Evolutionary conservation across 192 early-diverging fungal genomes (phyloP).

Genomic region (Cetraspora pellucida): DNA sequence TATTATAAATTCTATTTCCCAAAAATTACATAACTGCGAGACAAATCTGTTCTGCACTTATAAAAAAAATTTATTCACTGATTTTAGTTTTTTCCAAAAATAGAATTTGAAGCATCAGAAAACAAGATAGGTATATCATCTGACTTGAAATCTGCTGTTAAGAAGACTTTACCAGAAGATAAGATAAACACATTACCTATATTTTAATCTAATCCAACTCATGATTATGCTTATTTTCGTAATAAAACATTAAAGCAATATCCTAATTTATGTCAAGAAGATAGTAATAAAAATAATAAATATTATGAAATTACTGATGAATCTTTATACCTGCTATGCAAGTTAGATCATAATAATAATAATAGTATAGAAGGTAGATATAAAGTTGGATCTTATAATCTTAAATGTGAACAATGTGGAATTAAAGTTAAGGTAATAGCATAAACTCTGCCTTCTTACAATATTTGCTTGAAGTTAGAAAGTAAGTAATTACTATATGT

Average conservation of each 20-base stretch:
- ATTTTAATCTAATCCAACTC: neutral
- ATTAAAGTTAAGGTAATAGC: neutral
- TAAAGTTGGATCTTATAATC: constrained; percentile 11
- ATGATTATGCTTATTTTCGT: neutral
- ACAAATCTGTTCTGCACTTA: neutral
- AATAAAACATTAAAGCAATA: neutral
- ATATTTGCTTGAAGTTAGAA: too few relatives aligned
- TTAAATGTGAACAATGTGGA: constrained; percentile 11
- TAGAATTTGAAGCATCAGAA: too few relatives aligned
- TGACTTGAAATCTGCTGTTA: too few relatives aligned
- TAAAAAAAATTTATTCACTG: neutral
- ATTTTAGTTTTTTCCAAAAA: neutral
- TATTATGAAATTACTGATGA: constrained; percentile 1
- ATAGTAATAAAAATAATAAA: neutral
- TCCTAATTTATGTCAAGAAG: neutral
- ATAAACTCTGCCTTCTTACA: too few relatives aligned
- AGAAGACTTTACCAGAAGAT: too few relatives aligned
- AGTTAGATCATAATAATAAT: neutral
- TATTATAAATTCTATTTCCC: constrained; percentile 6
- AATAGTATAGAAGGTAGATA: constrained; percentile 3
- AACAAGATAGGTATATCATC: too few relatives aligned
- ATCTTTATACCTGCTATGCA: neutral
- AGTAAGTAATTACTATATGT: too few relatives aligned
- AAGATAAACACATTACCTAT: neutral
- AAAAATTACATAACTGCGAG: neutral